Percentiles rank a stretch among this genome's conserved stretches.
Evolutionary conservation across 208 protist species (phyloP).

Genomic region (Entamoeba invadens): DNA sequence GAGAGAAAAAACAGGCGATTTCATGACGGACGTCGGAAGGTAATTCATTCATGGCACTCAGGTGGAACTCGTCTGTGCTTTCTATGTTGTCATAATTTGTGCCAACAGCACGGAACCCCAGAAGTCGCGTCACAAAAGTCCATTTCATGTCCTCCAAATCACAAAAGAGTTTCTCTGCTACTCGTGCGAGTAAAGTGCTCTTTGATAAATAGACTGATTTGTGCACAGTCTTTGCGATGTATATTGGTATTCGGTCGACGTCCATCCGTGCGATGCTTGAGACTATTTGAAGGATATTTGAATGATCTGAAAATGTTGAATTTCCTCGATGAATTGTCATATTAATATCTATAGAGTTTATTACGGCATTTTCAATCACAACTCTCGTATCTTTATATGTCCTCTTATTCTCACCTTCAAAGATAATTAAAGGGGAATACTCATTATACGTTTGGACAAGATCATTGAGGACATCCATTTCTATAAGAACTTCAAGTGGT

Average conservation of each 20-base stretch:
- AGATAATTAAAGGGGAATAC: not conserved
- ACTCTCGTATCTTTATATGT: not conserved
- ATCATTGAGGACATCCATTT: not conserved
- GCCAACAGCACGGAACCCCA: no score
- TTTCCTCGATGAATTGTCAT: not conserved
- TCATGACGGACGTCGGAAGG: no score
- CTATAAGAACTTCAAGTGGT: not conserved
- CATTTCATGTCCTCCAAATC: not conserved
- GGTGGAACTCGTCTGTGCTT: no score
- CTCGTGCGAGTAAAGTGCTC: not conserved
- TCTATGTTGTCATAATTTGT: no score
- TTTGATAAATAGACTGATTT: not conserved
- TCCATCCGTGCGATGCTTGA: not conserved
- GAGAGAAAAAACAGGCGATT: no score
- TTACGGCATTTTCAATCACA: not conserved
- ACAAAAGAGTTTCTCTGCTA: not conserved
- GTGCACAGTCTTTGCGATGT: not conserved
- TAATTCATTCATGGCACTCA: no score
- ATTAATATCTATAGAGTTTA: not conserved
- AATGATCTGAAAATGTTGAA: not conserved
- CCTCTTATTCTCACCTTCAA: not conserved
- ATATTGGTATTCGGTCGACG: not conserved
- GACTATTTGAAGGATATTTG: not conserved
- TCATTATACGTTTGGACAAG: not conserved
- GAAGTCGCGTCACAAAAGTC: not conserved